Evolutionary conservation across 2,329 filamentous ascomycete species (phyloP).

Genomic region (Ceratocystis papillata): DNA sequence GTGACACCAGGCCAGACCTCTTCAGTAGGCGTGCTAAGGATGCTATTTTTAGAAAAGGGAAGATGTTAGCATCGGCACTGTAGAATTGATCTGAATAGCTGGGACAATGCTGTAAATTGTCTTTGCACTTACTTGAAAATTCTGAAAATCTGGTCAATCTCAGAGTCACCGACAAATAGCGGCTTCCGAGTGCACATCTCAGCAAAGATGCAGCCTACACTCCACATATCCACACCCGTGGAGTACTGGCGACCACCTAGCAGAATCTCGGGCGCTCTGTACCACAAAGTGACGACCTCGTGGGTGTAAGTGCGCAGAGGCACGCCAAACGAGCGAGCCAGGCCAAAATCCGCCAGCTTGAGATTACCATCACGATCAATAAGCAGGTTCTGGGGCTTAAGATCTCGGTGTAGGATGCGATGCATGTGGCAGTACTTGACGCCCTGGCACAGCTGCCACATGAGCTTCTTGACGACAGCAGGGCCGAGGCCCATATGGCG

Average conservation of each 20-base stretch:
- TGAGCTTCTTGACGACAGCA: slow-evolving; percentile 83
- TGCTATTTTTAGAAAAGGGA: slow-evolving; percentile 23
- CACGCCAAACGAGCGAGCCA: slow-evolving; percentile 82
- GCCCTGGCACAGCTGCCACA: slow-evolving; percentile 75
- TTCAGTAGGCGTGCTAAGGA: slow-evolving; percentile 76
- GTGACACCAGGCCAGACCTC: slow-evolving; percentile 80
- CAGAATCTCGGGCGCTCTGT: slow-evolving; percentile 80
- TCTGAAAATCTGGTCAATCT: slow-evolving; percentile 39
- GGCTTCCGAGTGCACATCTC: slow-evolving; percentile 95
- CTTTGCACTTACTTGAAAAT: slow-evolving; percentile 52
- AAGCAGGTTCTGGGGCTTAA: slow-evolving; percentile 84
- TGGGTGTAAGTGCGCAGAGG: slow-evolving; percentile 86
- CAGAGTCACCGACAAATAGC: slow-evolving; percentile 82
- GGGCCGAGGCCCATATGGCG: slow-evolving; percentile 62
- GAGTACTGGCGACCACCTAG: slow-evolving; percentile 86
- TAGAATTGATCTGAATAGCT: no score
- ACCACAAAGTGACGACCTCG: slow-evolving; percentile 92
- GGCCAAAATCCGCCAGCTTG: slow-evolving; percentile 81
- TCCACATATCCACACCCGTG: slow-evolving; percentile 94
- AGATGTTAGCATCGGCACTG: background rate
- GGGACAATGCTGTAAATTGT: background rate
- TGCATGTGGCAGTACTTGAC: slow-evolving; percentile 83
- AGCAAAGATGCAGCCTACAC: slow-evolving; percentile 84
- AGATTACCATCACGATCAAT: slow-evolving; percentile 80
- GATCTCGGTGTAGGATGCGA: slow-evolving; percentile 73